Base-by-base conservation (phyloP, 2,329 filamentous ascomycete species). In the Leptographium lundbergii region DNA sequence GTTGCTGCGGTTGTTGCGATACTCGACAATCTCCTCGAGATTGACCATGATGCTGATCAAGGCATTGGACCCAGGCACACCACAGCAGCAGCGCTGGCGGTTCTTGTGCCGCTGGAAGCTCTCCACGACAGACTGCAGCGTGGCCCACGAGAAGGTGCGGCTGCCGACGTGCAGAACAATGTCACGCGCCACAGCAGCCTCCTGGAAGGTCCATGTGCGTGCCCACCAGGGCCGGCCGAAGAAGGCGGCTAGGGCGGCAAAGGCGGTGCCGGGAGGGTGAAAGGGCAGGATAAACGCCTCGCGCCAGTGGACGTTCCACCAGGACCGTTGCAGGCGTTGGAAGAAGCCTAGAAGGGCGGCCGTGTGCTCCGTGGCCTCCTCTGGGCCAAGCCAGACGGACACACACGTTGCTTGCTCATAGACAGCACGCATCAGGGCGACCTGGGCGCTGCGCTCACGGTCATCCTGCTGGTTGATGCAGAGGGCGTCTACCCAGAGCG, bases 351-450 rank as follows among this genome's bases (percentile, higher is more conserved):
- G 27, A 32, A 32, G 7, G 34, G 29, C 52, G 52, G 32, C 32
- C 36, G 32, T 32, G 34, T 54, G 19, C 22, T 36, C 52, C 52
- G 52, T 22, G 22, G 34, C 45, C n/a, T 58, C 57, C 17, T 36
- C 27, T 7, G 39, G 39, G 6, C 61, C 61, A 6, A 63, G 48
- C 54, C 61, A 63, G 14, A 63, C 54, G 6, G 60, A 32, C 3
- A 58, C 57, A 39, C 56, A 60, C 1, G 57, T 51, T 10, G 61
- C 61, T 13, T n/a, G 25, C 6, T 39, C 57, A 24, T 64, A 63
- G n/a, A 64, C 61, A 1, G 42, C 51, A 6, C 57, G 53, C 60
- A 64, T 64, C 14, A 57, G 34, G 34, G 42, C 39, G 14, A 63
- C 54, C 56, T 63, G 63, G 11, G 47, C 39, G 27, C 34, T 47